Base-by-base conservation (phyloP, 2,329 filamentous ascomycete genomes). In the Fusarium napiforme region DNA sequence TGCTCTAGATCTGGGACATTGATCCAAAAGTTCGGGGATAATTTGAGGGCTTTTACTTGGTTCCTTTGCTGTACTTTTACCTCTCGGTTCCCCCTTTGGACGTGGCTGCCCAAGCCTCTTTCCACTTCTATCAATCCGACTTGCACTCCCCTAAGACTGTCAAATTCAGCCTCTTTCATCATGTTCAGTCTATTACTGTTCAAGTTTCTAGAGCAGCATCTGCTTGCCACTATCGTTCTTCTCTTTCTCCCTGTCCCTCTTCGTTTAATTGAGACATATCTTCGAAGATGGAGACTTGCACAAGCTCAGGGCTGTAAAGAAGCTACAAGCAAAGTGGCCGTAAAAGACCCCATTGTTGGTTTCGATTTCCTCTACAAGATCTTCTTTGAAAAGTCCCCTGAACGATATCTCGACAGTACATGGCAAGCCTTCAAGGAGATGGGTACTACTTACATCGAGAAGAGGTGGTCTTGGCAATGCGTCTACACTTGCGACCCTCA, bases 401-500 rank as follows among this genome's bases (percentile, higher is more conserved):
- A 78, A 9, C 71, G 71, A 7, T 81, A 80, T 32, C 76, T 82
- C 1, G 77, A 79, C 4, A 76, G 71, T 14, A 79, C 78, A 0
- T 78, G 73, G 52, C 50, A 64, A 9, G 67, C 65, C 3, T 82
- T 82, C 55, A 69, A 70, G 21, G 55, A 62, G 39, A 80, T 81
- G 60, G 80, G 80, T 4, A 67, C 75, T 14, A 83, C 81, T 6
- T 82, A 82, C 43, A 74, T 77, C 19, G 78, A 80, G 37, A 78
- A 72, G 60, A 64, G 81, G 37, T 81, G 78, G 78, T 78, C 80
- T 1, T 81, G 78, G 77, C 71, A 78, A 32, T 75, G 82, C 8
- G 78, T 81, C 14, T 81, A 81, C 47, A 83, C 81, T 2, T 80
- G 81, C 45, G 88, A 90, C 30, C 82, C 84, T 2, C 83, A 84